Evolutionary conservation across 441 rosid genomes (phyloP), one percentile per base, ranked within the genome.

Genomic region (Gossypium schwendimanii): DNA sequence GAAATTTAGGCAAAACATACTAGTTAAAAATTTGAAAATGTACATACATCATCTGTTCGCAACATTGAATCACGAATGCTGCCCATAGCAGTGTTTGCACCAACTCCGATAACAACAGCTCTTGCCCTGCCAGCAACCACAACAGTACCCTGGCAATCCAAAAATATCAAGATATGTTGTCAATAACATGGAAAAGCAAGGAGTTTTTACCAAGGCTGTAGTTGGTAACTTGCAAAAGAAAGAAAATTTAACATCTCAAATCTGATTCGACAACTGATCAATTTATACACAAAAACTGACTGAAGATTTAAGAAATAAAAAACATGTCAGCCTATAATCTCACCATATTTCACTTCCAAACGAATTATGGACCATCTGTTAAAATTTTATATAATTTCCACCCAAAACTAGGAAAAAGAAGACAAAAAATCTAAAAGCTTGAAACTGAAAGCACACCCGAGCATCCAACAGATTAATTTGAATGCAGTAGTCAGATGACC

Each of bases 21-120:
- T 15, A 52, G n/a, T 31, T 53, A 72, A 66, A 70, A 74, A 39
- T 26, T 47, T 49, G 73, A 21, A 75, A 44, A 45, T 67, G 24
- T 60, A 63, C 91, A 86, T 86, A 91, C 99, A 82, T 95, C 96
- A 76, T 87, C 98, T 63, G 97, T 90, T 62, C 76, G 96, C 88
- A 92, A 81, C 97, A 95, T 91, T 57, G 98, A 92, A 82, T 92
- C 98, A 10, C 90, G 96, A 82, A 95, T 95, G 88, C 88, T 92
- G 69, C 99, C 99, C 99, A 95, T 92, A 36, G 99, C 98, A 66
- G 98, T 92, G 83, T 89, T 93, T 57, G 97, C 80, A 80, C 98
- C 99, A 81, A 95, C 92, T 81, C 97, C 97, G 67, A 80, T 84
- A 77, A 95, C 99, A 76, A 92, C 80, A 80, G 99, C 98, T 83